Evolutionary conservation across 1,284 basidiomycete genomes (phyloP).

Genomic region (Inonotus obliquus): DNA sequence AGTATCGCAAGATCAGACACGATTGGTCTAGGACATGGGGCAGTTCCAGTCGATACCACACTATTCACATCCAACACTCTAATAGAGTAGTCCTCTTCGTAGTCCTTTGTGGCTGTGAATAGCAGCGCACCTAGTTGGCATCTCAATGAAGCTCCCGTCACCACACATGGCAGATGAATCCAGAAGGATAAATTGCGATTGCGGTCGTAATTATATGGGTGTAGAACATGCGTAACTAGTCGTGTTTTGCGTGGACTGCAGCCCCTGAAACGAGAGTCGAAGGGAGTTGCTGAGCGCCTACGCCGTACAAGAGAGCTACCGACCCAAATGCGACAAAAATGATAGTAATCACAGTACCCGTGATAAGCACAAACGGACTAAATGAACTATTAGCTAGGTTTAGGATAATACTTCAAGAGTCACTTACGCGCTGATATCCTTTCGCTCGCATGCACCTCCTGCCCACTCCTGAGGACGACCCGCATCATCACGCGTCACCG

Average conservation of each 20-base stretch:
- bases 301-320: slow-evolving; percentile 55
- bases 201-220: neutral
- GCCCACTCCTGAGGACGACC: slow-evolving; percentile 64
- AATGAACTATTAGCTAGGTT: slow-evolving; percentile 34
- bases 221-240: neutral
- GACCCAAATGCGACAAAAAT: slow-evolving; percentile 63
- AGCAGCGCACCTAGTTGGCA: neutral
- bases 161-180: neutral
- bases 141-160: neutral
- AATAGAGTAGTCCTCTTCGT: neutral
- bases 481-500: slow-evolving; percentile 41
- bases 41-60: slow-evolving; percentile 22
- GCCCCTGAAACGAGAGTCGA: slow-evolving; percentile 62
- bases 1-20: slow-evolving; percentile 21
- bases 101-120: neutral
- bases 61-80: slow-evolving; percentile 23
- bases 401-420: neutral
- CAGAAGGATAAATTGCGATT: neutral
- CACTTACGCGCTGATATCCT: slow-evolving; percentile 72
- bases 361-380: slow-evolving; percentile 58
- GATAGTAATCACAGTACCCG: slow-evolving; percentile 61
- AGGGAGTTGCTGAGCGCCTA: slow-evolving; percentile 60
- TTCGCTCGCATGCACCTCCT: slow-evolving; percentile 67
- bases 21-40: slow-evolving; percentile 15
- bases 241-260: slow-evolving; percentile 11